Evolutionary conservation across 2,329 filamentous ascomycete genomes (phyloP).

Genomic region (Talaromyces piceae): DNA sequence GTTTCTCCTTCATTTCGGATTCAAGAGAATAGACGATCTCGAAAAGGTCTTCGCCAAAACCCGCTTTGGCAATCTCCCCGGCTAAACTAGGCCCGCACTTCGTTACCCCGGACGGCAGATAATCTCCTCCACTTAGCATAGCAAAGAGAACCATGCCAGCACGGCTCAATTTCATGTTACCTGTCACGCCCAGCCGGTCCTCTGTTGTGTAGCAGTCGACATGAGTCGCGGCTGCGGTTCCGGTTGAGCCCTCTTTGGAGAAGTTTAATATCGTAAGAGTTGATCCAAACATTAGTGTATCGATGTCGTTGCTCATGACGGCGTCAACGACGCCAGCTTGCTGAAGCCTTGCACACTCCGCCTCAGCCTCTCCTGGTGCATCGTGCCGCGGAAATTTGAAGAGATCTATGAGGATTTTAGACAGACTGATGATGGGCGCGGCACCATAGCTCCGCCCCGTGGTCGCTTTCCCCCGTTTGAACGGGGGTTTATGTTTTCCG

Average conservation of each 20-base stretch:
- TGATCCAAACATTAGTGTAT: conserved; percentile 96
- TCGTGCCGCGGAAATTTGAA: conserved; percentile 81
- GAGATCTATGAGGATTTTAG: conserved; percentile 73
- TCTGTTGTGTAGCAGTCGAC: conserved; percentile 70
- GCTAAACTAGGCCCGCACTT: conserved; percentile 83
- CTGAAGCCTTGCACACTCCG: conserved; percentile 86
- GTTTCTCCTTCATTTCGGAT: conserved; percentile 20
- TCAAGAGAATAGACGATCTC: conserved; percentile 48
- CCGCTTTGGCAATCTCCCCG: conserved; percentile 80
- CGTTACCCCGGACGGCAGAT: conserved; percentile 77
- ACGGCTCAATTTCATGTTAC: conserved; percentile 52
- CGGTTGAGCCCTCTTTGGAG: conserved; percentile 63
- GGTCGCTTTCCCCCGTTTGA: conserved; percentile 77
- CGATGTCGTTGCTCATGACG: conserved; percentile 91
- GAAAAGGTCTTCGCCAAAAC: conserved; percentile 69
- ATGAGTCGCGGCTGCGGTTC: conserved; percentile 63
- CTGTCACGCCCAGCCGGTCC: conserved; percentile 43
- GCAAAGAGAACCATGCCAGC: conserved; percentile 92
- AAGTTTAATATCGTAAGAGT: conserved; percentile 71
- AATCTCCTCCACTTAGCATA: conserved; percentile 92
- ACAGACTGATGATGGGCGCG: conserved; percentile 62
- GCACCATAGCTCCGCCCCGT: conserved; percentile 45
- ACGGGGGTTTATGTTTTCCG: conserved; percentile 71
- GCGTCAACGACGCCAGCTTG: conserved; percentile 77
- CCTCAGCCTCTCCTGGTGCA: conserved; percentile 91